Evolutionary conservation across 2,329 filamentous ascomycete genomes (phyloP), one percentile per base, ranked within the genome.

Genomic region (Botrytis sinoallii): DNA sequence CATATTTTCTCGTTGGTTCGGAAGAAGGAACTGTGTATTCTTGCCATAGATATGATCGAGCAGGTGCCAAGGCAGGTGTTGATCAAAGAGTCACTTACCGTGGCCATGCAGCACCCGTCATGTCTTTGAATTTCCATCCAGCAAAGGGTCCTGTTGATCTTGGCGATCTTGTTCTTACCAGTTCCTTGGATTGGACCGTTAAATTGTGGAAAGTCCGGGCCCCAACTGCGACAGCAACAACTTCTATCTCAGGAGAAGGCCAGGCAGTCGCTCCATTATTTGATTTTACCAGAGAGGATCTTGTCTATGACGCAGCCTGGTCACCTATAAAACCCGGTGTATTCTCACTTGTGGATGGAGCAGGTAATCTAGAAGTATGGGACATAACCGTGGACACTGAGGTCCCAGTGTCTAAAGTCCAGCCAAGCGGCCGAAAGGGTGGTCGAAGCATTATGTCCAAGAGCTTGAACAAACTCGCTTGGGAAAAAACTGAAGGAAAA

Each of bases 1-100:
- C 96, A 0, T 98, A 97, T 83, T 99, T 99, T 86, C 90, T 99
- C 5, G 93, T 97, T 48, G 96, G 97, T 59, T 97, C 95, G 42
- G 96, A 99, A 84, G 96, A 99, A 85, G 97, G 97, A 69, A 92
- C 92, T 65, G 98, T 99, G 76, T 97, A 96, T 83, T 95, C 96
- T 0, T 98, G 97, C 81, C 96, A 99, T 82, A 89, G 96, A 75
- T 99, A 99, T 84, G 96, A 99, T 83, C 93, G 97, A 76, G 96
- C 97, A 9, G 96, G 96, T 74, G 96, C 96, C 77, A 98, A 98
- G 85, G 95, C 96, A 7, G 96, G 96, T 66, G 94, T 98, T 40
- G 97, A 99, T 81, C 89, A 92, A 73, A 91, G 95, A 75, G 91
- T 98, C 74, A 91, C 91, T 77, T 99, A 99, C 84, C 89, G 90